phyloP scores from a whole-genome alignment of 192 early-diverging fungal species.

The Linnemannia zychae region DNA sequence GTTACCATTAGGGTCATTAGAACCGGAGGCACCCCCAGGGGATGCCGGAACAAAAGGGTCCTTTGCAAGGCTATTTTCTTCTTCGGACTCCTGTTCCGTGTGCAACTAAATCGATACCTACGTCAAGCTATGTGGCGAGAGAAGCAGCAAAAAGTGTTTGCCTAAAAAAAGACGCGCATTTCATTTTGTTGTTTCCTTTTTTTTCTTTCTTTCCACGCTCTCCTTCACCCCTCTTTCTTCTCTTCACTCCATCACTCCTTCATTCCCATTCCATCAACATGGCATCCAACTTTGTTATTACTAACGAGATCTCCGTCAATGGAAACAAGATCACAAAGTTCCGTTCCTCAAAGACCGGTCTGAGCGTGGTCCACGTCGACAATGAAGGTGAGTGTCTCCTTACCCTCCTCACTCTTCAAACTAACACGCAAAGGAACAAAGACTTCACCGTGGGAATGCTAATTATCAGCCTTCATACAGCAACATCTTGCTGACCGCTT shows the following conservation, averaged over 20 bases:
- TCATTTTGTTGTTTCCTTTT: too few species aligned
- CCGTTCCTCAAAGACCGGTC: constrained; percentile 61
- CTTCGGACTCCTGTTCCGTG: too few species aligned
- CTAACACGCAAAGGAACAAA: background rate
- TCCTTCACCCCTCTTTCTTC: background rate
- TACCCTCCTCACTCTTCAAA: background rate
- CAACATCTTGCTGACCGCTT: background rate
- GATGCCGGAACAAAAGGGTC: too few species aligned
- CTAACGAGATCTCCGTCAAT: constrained; percentile 61
- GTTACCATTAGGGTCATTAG: too few species aligned
- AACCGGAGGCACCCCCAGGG: too few species aligned
- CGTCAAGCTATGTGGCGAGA: too few species aligned
- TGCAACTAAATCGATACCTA: too few species aligned
- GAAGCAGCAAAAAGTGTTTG: too few species aligned
- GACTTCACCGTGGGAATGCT: background rate
- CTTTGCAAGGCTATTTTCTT: too few species aligned
- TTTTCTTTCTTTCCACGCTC: constrained; percentile 1
- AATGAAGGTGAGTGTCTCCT: constrained; percentile 60
- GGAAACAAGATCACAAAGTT: constrained; percentile 67
- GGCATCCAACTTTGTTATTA: constrained; percentile 58
- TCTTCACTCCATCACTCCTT: too few species aligned
- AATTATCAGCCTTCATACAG: background rate
- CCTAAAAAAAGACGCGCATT: too few species aligned
- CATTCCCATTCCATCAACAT: constrained; percentile 1
- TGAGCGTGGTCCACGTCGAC: constrained; percentile 67